phyloP scores from a whole-genome alignment of 2,329 filamentous ascomycete genomes.

The Penicillium sp. region DNA sequence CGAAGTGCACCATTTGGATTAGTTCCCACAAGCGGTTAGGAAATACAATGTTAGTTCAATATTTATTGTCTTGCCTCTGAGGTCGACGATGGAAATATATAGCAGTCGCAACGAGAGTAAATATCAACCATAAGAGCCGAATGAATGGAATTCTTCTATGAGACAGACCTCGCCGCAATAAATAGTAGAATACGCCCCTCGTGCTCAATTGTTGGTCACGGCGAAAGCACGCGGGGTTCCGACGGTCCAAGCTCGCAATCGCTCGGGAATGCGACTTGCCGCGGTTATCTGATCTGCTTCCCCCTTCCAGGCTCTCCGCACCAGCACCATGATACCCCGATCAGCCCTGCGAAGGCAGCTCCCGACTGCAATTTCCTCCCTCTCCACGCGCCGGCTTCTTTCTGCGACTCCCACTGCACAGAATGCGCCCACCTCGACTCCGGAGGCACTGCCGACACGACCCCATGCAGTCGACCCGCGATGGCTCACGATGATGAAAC shows the following conservation, averaged over 20 bases:
- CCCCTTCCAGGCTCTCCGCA: slow-evolving; percentile 6
- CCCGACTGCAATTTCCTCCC: slow-evolving; percentile 9
- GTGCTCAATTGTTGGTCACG: no score
- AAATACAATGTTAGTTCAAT: no score
- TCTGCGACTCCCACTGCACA: slow-evolving; percentile 21
- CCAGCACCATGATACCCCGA: slow-evolving; percentile 25
- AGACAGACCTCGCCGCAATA: no score
- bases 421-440: slow-evolving; percentile 14
- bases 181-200: no score
- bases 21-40: no score
- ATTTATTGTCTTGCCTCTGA: no score
- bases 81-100: no score
- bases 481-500: slow-evolving; percentile 68
- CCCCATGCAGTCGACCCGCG: slow-evolving; percentile 48
- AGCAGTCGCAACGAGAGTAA: no score
- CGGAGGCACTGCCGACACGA: slow-evolving; percentile 17
- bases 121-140: no score
- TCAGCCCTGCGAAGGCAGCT: slow-evolving; percentile 22
- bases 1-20: no score
- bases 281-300: slow-evolving; percentile 7
- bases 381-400: slow-evolving; percentile 15
- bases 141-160: background rate
- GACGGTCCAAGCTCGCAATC: slow-evolving; percentile 21
- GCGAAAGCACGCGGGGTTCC: slow-evolving; percentile 15
- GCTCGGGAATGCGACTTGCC: slow-evolving; percentile 6